Evolutionary conservation across 148 eudicot species (phyloP).

Genomic region (Fagopyrum homotropicum): DNA sequence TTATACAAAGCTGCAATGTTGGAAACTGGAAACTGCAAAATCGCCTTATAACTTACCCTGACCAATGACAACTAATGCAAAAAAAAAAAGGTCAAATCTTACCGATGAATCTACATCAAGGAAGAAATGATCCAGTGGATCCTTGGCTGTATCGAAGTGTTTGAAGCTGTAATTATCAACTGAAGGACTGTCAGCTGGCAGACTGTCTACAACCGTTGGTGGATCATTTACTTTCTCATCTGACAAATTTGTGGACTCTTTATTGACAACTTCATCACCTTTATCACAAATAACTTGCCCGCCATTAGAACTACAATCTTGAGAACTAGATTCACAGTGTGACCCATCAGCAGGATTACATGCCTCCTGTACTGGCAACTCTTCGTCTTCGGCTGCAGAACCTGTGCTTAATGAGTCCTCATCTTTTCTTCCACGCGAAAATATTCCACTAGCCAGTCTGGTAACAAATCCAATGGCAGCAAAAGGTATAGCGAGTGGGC

Average conservation of each 20-base stretch:
- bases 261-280: conserved; percentile 24
- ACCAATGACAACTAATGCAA: neutral
- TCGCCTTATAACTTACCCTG: neutral
- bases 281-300: conserved; percentile 20
- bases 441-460: conserved; percentile 74
- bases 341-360: conserved; percentile 24
- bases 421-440: conserved; percentile 55
- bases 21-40: neutral
- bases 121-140: conserved; percentile 77
- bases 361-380: conserved; percentile 20
- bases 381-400: conserved; percentile 30
- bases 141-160: conserved; percentile 83
- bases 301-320: conserved; percentile 30
- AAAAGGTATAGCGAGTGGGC: conserved; percentile 64
- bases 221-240: conserved; percentile 29
- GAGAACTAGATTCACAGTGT: conserved; percentile 28
- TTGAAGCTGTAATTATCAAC: conserved; percentile 44
- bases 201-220: conserved; percentile 6
- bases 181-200: conserved; percentile 21
- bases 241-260: conserved; percentile 23
- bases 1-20: neutral
- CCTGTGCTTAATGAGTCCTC: conserved; percentile 22
- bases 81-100: conserved; percentile 2
- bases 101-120: conserved; percentile 54
- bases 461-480: conserved; percentile 78